A percentile compares a stretch with the other conserved stretches of the same genome.
These are phyloP conservation scores for Myxozyma vanderwaltii DNA, from an alignment of 805 yeast species.

Conservation along the genomic window DNA sequence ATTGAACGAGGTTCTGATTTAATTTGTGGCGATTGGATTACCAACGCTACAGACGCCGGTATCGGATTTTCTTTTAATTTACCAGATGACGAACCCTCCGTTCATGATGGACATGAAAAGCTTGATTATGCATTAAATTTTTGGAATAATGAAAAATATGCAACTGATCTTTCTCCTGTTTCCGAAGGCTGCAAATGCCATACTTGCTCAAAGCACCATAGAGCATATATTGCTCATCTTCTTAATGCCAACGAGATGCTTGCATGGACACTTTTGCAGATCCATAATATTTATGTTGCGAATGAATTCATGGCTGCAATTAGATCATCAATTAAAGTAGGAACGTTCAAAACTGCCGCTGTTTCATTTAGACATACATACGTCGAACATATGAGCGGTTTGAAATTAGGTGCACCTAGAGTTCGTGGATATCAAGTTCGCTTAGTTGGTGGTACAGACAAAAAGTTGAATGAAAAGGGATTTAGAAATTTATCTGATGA, in stretches of 20 bases:
- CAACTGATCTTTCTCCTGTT: slow-evolving; percentile 40
- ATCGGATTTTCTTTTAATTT: slow-evolving; percentile 42
- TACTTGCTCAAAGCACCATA: slow-evolving; percentile 38
- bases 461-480: slow-evolving; percentile 28
- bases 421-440: slow-evolving; percentile 34
- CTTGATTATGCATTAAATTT: slow-evolving; percentile 39
- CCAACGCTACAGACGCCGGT: slow-evolving; percentile 44
- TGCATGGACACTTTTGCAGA: slow-evolving; percentile 47
- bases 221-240: slow-evolving; percentile 49
- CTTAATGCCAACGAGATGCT: slow-evolving; percentile 49
- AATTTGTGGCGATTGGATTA: slow-evolving; percentile 40
- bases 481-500: slow-evolving; percentile 5
- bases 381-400: slow-evolving; percentile 9
- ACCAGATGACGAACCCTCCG: slow-evolving; percentile 30
- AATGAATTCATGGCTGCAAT: slow-evolving; percentile 41
- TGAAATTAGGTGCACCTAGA: slow-evolving; percentile 26
- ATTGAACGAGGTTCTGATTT: slow-evolving; percentile 44
- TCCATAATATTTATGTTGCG: slow-evolving; percentile 44
- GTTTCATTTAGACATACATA: slow-evolving; percentile 21
- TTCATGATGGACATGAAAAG: slow-evolving; percentile 12
- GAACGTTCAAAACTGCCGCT: slow-evolving; percentile 39
- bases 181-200: slow-evolving; percentile 34
- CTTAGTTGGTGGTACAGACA: slow-evolving; percentile 19
- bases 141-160: slow-evolving; percentile 39
- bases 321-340: slow-evolving; percentile 39